These are phyloP conservation scores for Sugiyamaella japonica DNA, from an alignment of 1,139 yeast genomes.

Conservation along the genomic window DNA sequence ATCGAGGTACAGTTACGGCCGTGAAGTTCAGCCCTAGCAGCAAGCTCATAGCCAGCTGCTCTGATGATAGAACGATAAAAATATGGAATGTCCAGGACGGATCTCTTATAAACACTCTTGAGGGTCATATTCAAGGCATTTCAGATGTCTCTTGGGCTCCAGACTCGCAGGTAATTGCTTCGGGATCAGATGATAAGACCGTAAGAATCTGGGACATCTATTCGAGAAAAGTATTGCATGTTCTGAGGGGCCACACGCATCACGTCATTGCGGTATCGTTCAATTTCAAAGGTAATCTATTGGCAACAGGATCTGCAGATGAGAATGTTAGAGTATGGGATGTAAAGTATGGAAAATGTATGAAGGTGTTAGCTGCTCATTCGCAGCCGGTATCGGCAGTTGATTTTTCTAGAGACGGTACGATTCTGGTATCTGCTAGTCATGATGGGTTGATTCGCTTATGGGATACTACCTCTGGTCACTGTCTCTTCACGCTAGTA, in stretches of 20 bases:
- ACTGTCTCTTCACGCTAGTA: constrained; percentile 85
- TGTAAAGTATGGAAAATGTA: constrained; percentile 62
- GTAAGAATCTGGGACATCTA: constrained; percentile 69
- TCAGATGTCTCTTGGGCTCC: constrained; percentile 77
- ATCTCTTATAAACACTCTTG: constrained; percentile 43
- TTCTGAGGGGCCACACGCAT: constrained; percentile 78
- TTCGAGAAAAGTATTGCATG: constrained; percentile 40
- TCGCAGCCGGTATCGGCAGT: constrained; percentile 84
- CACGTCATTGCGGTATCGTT: constrained; percentile 76
- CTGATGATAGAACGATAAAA: constrained; percentile 48
- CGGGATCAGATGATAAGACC: constrained; percentile 85
- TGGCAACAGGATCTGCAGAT: constrained; percentile 84
- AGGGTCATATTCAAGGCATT: constrained; percentile 68
- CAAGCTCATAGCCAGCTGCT: constrained; percentile 56
- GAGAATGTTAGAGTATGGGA: constrained; percentile 95
- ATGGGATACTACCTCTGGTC: constrained; percentile 87
- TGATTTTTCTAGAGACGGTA: constrained; percentile 73
- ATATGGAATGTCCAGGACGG: constrained; percentile 46
- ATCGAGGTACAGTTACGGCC: constrained; percentile 42
- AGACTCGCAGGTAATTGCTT: constrained; percentile 69
- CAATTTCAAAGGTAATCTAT: constrained; percentile 70
- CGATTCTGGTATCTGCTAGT: constrained; percentile 82
- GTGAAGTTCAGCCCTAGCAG: constrained; percentile 71
- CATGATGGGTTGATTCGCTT: constrained; percentile 86
- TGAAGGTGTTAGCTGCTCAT: constrained; percentile 88